phyloP scores from a whole-genome alignment of 495 filamentous ascomycete species.

The Xylaria flabelliformis region DNA sequence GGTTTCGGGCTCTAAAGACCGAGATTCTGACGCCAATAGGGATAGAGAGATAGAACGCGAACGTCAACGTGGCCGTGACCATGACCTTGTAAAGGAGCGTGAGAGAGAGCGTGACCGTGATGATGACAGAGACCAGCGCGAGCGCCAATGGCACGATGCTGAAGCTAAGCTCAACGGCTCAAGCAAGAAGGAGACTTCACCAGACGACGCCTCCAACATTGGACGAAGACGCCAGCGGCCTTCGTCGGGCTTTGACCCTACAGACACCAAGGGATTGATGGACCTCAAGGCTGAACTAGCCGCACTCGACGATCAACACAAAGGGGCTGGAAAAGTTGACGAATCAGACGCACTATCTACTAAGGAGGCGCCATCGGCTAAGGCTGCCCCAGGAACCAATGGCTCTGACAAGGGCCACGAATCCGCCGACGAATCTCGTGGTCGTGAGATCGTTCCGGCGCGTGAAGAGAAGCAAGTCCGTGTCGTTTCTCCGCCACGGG shows the following conservation, averaged over 20 bases:
- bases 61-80: conserved; percentile 29
- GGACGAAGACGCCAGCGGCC: conserved; percentile 43
- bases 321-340: conserved; percentile 33
- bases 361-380: conserved; percentile 36
- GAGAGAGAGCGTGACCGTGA: conserved; percentile 31
- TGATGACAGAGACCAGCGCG: conserved; percentile 32
- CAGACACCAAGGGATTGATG: conserved; percentile 53
- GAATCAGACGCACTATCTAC: conserved; percentile 30
- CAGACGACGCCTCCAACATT: conserved; percentile 30
- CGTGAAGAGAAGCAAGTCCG: conserved; percentile 51
- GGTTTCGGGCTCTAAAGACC: conserved; percentile 39
- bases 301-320: conserved; percentile 44
- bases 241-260: conserved; percentile 56
- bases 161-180: conserved; percentile 38
- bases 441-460: conserved; percentile 42
- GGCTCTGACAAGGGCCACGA: conserved; percentile 34
- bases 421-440: conserved; percentile 47
- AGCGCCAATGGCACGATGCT: conserved; percentile 35
- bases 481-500: conserved; percentile 61
- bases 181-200: conserved; percentile 34
- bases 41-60: conserved; percentile 26
- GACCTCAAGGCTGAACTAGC: conserved; percentile 57
- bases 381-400: conserved; percentile 33
- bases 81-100: conserved; percentile 21
- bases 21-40: conserved; percentile 33